phyloP scores from a whole-genome alignment of 768 basidiomycete species.

The Cyclocybe cylindracea region DNA sequence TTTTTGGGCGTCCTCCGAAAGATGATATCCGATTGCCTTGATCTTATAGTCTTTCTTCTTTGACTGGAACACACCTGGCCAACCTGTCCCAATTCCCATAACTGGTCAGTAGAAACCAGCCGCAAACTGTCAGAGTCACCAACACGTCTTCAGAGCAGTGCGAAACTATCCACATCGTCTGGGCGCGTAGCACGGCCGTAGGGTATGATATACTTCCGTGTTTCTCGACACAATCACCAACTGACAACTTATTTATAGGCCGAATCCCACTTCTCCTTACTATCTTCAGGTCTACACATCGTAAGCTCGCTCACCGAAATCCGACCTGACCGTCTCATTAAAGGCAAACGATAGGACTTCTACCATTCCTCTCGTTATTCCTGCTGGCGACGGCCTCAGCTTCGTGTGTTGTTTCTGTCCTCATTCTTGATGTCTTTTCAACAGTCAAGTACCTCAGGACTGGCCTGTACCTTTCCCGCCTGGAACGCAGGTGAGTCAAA shows the following conservation, averaged over 20 bases:
- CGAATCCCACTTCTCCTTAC: slow-evolving; percentile 57
- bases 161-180: slow-evolving; percentile 41
- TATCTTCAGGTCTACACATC: slow-evolving; percentile 63
- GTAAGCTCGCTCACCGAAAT: slow-evolving; percentile 33
- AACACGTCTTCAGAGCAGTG: slow-evolving; percentile 38
- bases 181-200: slow-evolving; percentile 37
- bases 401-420: slow-evolving; percentile 40
- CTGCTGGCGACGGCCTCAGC: slow-evolving; percentile 43
- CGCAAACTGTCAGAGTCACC: no score
- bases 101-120: slow-evolving; percentile 29
- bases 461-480: slow-evolving; percentile 61
- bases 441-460: slow-evolving; percentile 35
- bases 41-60: slow-evolving; percentile 43
- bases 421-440: not conserved
- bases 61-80: slow-evolving; percentile 35
- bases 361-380: slow-evolving; percentile 52
- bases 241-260: slow-evolving; percentile 33
- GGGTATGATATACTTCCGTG: slow-evolving; percentile 31
- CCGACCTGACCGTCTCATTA: not conserved
- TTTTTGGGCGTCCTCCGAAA: not conserved
- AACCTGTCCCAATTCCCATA: slow-evolving; percentile 38
- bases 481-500: slow-evolving; percentile 47
- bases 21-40: no score
- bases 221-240: not conserved
- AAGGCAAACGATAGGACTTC: slow-evolving; percentile 36